Percentiles rank a stretch among this genome's conserved stretches.
phyloP scores from a whole-genome alignment of 176 grass and related monocot species.

The Miscanthus lutarioriparius region DNA sequence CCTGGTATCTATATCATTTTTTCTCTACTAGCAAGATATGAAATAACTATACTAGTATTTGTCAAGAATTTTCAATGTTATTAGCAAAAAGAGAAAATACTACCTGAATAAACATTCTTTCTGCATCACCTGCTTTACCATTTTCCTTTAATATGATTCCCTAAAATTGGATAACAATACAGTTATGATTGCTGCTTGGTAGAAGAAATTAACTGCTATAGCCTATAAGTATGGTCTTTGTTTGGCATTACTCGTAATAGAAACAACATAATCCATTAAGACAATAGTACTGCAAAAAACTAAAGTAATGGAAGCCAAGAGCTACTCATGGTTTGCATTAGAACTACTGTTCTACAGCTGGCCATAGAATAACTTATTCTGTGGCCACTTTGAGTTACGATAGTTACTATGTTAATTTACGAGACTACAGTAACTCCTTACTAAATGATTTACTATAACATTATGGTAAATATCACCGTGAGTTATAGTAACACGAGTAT shows the following conservation, averaged over 20 bases:
- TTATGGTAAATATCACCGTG: no score
- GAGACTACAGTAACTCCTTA: no score
- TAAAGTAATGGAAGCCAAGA: constrained; percentile 1
- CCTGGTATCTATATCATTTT: background rate
- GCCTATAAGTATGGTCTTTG: constrained; percentile 17
- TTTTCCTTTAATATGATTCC: constrained; percentile 94
- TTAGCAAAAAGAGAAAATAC: constrained; percentile 18
- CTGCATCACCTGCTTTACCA: constrained; percentile 79
- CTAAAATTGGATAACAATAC: constrained; percentile 45
- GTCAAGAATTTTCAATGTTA: background rate
- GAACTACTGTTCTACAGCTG: no score
- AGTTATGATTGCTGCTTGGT: background rate
- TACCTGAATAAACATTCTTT: constrained; percentile 99
- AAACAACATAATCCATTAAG: constrained; percentile 25
- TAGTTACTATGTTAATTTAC: no score
- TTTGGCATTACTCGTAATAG: background rate
- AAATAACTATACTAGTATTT: background rate
- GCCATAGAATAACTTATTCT: no score
- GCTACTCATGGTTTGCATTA: background rate
- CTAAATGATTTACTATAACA: no score
- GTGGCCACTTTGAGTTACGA: no score
- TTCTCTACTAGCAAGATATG: background rate
- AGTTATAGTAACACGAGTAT: no score
- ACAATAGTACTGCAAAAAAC: background rate
- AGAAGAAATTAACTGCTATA: background rate